Evolutionary conservation across 345 rosid genomes (phyloP), one percentile per base, ranked within the genome.

Genomic region (Moricandia moricandioides): DNA sequence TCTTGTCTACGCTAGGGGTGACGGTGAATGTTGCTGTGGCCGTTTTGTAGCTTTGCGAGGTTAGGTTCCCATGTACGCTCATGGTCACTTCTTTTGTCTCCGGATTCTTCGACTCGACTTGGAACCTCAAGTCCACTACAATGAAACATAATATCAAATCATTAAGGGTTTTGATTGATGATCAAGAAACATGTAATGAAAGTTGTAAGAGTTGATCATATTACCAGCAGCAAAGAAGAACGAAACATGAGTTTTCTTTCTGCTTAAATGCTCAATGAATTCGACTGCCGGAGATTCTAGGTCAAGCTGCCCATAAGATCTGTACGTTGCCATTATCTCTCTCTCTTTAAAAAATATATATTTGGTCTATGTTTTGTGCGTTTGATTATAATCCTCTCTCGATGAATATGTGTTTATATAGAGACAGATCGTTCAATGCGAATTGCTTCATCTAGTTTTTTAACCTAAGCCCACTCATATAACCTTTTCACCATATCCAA

Each of bases 401-500:
- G 35, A 45, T 65, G 37, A 5, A n/a, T 51, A 49, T 16, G 56
- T 49, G 56, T 14, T 16, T 49, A 16, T 49, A 49, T 49, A 39
- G 52, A 33, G 54, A 7, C 24, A 52, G 12, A 49, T 6, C 56
- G 10, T 52, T 52, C 13, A 17, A 39, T 39, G 56, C 49, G 45
- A 13, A 13, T 26, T 26, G 69, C 69, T n/a, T 65, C 10, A 26
- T 26, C 35, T 26, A 21, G 57, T 17, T n/a, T 26, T 65, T 43
- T 8, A 47, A 62, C 51, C 51, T n/a, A 63, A 21, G 1, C 18
- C 52, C 39, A 59, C 63, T n/a, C 68, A 39, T 63, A 16, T 35
- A 10, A 62, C 49, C 18, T 63, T 39, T 63, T 63, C 17, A 63
- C 67, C 67, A 21, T 62, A 35, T 37, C 33, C 54, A 21, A 63